Base-by-base conservation (phyloP, 192 early-diverging fungal species). In the Chytriomyces sp. region DNA sequence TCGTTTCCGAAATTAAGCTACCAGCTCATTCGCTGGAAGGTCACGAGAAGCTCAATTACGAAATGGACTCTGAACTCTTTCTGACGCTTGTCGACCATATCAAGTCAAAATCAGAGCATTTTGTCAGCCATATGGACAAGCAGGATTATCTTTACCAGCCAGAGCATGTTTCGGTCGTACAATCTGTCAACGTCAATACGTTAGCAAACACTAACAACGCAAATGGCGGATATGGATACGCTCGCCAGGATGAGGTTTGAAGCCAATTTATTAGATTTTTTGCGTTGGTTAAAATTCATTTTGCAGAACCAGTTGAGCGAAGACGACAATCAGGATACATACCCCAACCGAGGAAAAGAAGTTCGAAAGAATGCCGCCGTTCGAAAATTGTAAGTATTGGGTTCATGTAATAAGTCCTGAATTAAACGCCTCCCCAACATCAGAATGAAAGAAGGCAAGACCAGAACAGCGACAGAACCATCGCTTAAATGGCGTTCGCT, bases 11-110 rank as follows among this genome's bases (percentile, higher is more conserved):
- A 7, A 44, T 44, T 44, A 49, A 2, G 44, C 17, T 3, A 22
- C 17, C 17, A 49, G 44, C 44, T 49, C 22, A 49, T 63, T 62
- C 10, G 5, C 17, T 36, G 1, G 0, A 39, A 85, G 85, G 85
- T 4, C 80, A 75, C 58, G 79, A 84, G 49, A 70, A 75, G 39
- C 72, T 89, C n/a, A 79, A 89, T 72, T 89, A 89, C 68, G 85
- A 88, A 61, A 22, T 79, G 33, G 77, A 58, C 25, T 87, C 84
- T 12, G 63, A 75, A 5, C 41, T 64, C 7, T 88, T 67, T 64
- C 76, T 78, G 17, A 82, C 81, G 1, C 62, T 89, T 10, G 68
- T 84, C 39, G 83, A 84, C 14, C 73, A 89, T 10, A 52, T 89
- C 17, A 75, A 76, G 34, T 55, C 38, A 5, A 41, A 73, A 10